Evolutionary conservation across 2,329 filamentous ascomycete species (phyloP).

Genomic region (Aureobasidium sp.): DNA sequence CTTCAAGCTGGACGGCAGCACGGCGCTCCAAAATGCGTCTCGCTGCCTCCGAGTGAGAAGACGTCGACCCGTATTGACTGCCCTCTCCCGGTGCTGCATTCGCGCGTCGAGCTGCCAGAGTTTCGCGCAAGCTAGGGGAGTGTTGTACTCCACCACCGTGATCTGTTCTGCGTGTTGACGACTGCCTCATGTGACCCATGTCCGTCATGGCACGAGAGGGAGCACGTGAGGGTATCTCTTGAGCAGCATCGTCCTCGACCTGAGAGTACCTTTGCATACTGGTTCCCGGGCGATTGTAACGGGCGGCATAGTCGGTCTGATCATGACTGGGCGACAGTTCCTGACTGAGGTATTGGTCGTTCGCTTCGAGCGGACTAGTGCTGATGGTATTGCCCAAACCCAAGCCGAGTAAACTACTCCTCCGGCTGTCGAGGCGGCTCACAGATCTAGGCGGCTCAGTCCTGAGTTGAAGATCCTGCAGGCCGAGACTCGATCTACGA

Average conservation of each 20-base stretch:
- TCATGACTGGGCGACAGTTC: slow-evolving; percentile 4
- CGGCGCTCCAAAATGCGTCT: slow-evolving; percentile 9
- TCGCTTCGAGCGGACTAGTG: neutral
- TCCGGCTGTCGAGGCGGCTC: slow-evolving; percentile 7
- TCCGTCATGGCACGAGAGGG: slow-evolving; percentile 43
- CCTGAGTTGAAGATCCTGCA: slow-evolving; percentile 5
- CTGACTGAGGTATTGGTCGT: neutral
- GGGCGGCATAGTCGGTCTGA: slow-evolving; percentile 14
- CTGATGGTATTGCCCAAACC: neutral
- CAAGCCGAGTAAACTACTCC: slow-evolving; percentile 10
- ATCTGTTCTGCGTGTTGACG: neutral
- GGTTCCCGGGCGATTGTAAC: slow-evolving; percentile 27
- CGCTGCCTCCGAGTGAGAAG: neutral
- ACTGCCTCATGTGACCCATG: slow-evolving; percentile 21
- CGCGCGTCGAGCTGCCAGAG: slow-evolving; percentile 16
- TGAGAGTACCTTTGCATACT: slow-evolving; percentile 26
- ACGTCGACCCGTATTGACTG: neutral
- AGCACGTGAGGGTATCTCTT: slow-evolving; percentile 34
- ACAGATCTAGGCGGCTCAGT: slow-evolving; percentile 10
- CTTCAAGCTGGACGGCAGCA: slow-evolving; percentile 4
- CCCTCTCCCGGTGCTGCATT: slow-evolving; percentile 9
- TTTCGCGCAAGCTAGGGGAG: slow-evolving; percentile 17
- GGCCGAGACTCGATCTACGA: slow-evolving; percentile 2
- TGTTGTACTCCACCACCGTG: neutral
- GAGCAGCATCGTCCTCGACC: slow-evolving; percentile 25